A percentile compares a stretch with the other conserved stretches of the same genome.
phyloP scores from a whole-genome alignment of 1,139 yeast genomes.

The Candida pseudoviswanathii region DNA sequence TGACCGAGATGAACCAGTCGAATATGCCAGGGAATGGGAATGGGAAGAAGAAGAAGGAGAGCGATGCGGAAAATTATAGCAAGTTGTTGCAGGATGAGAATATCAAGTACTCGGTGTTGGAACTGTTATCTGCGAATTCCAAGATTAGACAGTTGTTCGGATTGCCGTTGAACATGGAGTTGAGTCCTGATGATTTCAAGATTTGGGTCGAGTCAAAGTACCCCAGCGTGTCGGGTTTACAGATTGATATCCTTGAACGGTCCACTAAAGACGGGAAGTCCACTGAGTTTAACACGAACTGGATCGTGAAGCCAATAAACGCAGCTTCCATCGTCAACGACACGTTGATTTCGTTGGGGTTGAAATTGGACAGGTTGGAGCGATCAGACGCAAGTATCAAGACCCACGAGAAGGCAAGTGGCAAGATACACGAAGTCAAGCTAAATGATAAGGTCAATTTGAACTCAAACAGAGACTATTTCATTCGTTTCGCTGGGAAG shows the following conservation, averaged over 20 bases:
- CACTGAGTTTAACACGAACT: conserved; percentile 15
- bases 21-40: too few relatives aligned
- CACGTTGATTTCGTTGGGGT: conserved; percentile 26
- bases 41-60: not conserved
- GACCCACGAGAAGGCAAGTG: conserved; percentile 28
- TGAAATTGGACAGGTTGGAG: conserved; percentile 28
- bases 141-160: conserved; percentile 29
- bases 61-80: conserved; percentile 18
- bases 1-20: conserved; percentile 18
- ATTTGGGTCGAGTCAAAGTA: conserved; percentile 35
- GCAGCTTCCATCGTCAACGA: conserved; percentile 22
- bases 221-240: conserved; percentile 35
- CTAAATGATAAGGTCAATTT: conserved; percentile 12
- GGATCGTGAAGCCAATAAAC: conserved; percentile 34
- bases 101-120: conserved; percentile 32
- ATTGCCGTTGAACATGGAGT: conserved; percentile 28
- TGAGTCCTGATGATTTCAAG: conserved; percentile 17
- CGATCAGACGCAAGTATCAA: conserved; percentile 22
- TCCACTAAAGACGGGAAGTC: conserved; percentile 2
- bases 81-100: conserved; percentile 22
- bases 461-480: conserved; percentile 24
- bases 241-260: conserved; percentile 21
- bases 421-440: conserved; percentile 27
- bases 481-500: conserved; percentile 27
- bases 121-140: conserved; percentile 25